Conservation (phyloP, 305 asterid species). For the Fraxinus greggii region DNA sequence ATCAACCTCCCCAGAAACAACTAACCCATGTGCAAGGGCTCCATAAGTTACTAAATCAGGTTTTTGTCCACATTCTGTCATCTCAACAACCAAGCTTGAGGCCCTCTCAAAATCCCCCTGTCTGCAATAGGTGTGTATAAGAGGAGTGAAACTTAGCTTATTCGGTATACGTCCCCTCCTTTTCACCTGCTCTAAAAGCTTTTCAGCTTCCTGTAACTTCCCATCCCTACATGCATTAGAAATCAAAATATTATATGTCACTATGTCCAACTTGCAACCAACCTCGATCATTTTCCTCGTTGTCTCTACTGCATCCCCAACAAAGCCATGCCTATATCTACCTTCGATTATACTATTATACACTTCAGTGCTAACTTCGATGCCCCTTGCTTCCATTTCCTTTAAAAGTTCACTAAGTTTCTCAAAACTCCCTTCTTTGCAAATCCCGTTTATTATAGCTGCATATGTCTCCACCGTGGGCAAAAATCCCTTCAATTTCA, state of each 20-base stretch:
- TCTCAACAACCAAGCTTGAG: constrained; percentile 58
- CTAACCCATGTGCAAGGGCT: constrained; percentile 75
- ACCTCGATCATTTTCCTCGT: constrained; percentile 48
- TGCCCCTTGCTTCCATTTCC: constrained; percentile 66
- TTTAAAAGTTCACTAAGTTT: constrained; percentile 50
- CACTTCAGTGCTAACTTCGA: constrained; percentile 45
- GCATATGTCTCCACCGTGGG: constrained; percentile 78
- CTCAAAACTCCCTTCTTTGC: constrained; percentile 62
- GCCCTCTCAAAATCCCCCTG: constrained; percentile 69
- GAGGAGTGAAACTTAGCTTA: constrained; percentile 73
- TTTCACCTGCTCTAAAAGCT: constrained; percentile 48
- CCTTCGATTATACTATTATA: constrained; percentile 68
- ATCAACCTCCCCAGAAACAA: constrained; percentile 68
- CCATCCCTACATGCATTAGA: constrained; percentile 62
- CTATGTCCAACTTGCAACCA: constrained; percentile 58
- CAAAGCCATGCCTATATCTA: constrained; percentile 50
- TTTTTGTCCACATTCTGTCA: constrained; percentile 62
- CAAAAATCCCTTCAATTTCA: constrained; percentile 71
- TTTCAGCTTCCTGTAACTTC: constrained; percentile 68
- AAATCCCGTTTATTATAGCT: constrained; percentile 65
- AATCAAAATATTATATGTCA: constrained; percentile 71
- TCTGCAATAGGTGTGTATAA: constrained; percentile 57
- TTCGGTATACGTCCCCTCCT: constrained; percentile 49
- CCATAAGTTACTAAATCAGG: constrained; percentile 77
- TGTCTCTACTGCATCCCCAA: constrained; percentile 47